phyloP scores from a whole-genome alignment of 805 yeast genomes.

The Lachancea mirantina region DNA sequence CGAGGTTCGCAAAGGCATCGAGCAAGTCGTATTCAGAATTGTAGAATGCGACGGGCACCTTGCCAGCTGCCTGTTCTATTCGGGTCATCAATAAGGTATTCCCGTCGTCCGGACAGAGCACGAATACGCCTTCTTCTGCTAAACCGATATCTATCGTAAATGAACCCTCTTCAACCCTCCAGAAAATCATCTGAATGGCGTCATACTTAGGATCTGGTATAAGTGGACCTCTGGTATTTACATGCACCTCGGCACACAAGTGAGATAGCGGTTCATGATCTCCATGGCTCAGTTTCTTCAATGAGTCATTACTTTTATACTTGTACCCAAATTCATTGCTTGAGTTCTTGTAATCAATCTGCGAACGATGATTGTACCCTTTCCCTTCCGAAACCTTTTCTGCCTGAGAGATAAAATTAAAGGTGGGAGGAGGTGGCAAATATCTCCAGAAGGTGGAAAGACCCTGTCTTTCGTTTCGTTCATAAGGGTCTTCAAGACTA shows the following conservation, averaged over 20 bases:
- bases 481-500: conserved; percentile 5
- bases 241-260: conserved; percentile 64
- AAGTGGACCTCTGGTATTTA: conserved; percentile 41
- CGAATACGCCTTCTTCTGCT: conserved; percentile 34
- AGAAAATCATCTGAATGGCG: conserved; percentile 51
- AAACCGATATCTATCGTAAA: conserved; percentile 31
- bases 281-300: conserved; percentile 25
- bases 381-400: neutral
- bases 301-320: conserved; percentile 8
- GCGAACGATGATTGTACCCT: conserved; percentile 11
- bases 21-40: conserved; percentile 55
- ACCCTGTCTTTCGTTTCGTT: too few species aligned
- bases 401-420: conserved; percentile 4
- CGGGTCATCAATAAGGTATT: conserved; percentile 4
- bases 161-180: conserved; percentile 47
- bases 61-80: conserved; percentile 14
- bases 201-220: conserved; percentile 64
- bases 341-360: conserved; percentile 6
- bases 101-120: conserved; percentile 16
- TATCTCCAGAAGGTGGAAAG: conserved; percentile 46
- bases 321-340: conserved; percentile 10
- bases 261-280: conserved; percentile 44
- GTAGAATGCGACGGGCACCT: conserved; percentile 35
- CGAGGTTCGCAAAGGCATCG: conserved; percentile 44
- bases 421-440: conserved; percentile 42